These are phyloP conservation scores for Auriscalpium orientale DNA, from an alignment of 768 basidiomycete species.

Conservation along the genomic window DNA sequence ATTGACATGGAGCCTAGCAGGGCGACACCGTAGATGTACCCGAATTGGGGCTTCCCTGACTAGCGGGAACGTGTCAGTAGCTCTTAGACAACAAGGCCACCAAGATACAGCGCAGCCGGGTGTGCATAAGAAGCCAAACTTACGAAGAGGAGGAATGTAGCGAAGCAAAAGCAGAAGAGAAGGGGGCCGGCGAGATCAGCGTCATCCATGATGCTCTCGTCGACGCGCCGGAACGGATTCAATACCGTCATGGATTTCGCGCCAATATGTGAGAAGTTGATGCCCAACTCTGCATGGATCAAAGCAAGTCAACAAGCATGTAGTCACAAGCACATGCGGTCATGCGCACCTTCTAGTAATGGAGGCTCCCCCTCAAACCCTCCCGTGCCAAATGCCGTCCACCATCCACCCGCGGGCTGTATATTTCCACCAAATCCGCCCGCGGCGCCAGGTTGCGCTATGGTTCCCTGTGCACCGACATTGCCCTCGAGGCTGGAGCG, in stretches of 20 bases:
- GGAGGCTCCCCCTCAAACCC: slow-evolving; percentile 96
- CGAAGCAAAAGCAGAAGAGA: slow-evolving; percentile 93
- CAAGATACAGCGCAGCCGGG: neutral
- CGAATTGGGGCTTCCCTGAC: slow-evolving; percentile 99
- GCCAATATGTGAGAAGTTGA: slow-evolving; percentile 95
- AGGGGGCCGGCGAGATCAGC: slow-evolving; percentile 96
- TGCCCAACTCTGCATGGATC: slow-evolving; percentile 71
- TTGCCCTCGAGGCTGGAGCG: slow-evolving; percentile 76
- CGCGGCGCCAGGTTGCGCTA: slow-evolving; percentile 36
- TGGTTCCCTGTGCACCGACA: slow-evolving; percentile 45
- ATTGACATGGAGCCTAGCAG: slow-evolving; percentile 89
- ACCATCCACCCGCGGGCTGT: slow-evolving; percentile 73
- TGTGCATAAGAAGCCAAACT: slow-evolving; percentile 26
- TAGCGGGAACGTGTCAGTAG: slow-evolving; percentile 23
- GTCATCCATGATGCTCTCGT: slow-evolving; percentile 97
- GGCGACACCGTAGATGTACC: slow-evolving; percentile 96
- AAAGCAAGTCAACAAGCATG: neutral
- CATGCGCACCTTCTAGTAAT: slow-evolving; percentile 74
- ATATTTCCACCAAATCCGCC: slow-evolving; percentile 66
- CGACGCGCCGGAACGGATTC: slow-evolving; percentile 78
- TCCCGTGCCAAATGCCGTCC: slow-evolving; percentile 93
- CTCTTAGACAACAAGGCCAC: slow-evolving; percentile 2
- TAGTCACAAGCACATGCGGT: slow-evolving; percentile 1
- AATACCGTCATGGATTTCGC: slow-evolving; percentile 92
- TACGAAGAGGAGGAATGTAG: slow-evolving; percentile 85